Percentiles rank a stretch among this genome's conserved stretches.
Conservation (phyloP, 176 grass and related monocot species). For the Paspalum notatum region DNA sequence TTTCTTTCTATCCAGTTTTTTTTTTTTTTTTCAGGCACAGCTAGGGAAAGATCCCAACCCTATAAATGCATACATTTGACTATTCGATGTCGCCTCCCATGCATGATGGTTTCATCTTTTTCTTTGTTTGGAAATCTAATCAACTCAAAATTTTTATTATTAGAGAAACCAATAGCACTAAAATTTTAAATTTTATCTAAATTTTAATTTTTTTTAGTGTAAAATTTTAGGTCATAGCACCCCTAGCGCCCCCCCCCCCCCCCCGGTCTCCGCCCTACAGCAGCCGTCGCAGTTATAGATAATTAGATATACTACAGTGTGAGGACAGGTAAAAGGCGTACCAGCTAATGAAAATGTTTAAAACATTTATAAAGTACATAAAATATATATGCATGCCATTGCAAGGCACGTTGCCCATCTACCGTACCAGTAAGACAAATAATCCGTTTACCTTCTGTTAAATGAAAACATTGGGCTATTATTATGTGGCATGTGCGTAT, state of each 20-base stretch:
- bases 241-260: too few relatives aligned
- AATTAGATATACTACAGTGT: neutral
- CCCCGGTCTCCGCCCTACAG: too few relatives aligned
- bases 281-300: neutral
- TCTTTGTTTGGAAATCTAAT: neutral
- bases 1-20: neutral
- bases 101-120: neutral
- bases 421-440: neutral
- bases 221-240: too few relatives aligned
- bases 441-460: neutral
- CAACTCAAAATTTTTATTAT: too few relatives aligned
- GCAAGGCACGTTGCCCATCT: neutral
- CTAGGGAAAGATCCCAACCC: neutral
- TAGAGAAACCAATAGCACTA: too few relatives aligned
- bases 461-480: neutral
- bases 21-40: neutral
- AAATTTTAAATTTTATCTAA: too few relatives aligned
- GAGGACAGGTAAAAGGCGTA: neutral
- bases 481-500: neutral
- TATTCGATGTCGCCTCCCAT: neutral
- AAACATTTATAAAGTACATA: neutral
- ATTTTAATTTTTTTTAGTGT: too few relatives aligned
- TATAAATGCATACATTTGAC: neutral
- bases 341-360: neutral
- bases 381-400: neutral